Evolutionary conservation across 108 stramenopile species (phyloP), one percentile per base, ranked within the genome.

Genomic region (Nannochloropsis oceanica): DNA sequence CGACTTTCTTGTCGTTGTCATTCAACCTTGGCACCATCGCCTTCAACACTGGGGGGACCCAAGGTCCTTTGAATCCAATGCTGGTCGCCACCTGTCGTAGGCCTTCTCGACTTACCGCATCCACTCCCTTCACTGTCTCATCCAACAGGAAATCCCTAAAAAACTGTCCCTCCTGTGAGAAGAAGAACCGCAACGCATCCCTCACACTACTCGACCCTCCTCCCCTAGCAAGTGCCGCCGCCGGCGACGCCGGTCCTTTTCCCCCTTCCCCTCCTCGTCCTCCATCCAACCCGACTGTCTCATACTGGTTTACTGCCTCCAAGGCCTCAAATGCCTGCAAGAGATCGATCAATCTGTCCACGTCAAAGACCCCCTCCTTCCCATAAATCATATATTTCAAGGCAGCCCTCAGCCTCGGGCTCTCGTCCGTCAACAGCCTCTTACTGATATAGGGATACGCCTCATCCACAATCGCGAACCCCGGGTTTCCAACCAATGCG

Each of bases 331-430:
- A 81, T 50, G 95, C 96, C 84, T 95, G 94, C 46, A 97, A 86
- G 81, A 97, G 84, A 84, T 97, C 96, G 87, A 97, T 97, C 46
- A 97, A 42, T 14, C 94, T 93, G 84, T 97, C 96, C 24, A 95
- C 96, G 91, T 96, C 95, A 87, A 97, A 97, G 2, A 91, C 84
- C 26, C 93, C 93, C 85, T 94, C 93, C 83, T 93, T 88, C 14
- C 96, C 96, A 88, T 97, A 97, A 5, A 97, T 94, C 95, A 97
- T 96, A 90, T 97, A 97, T 22, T 95, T 90, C 44, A 97, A 80
- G 27, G 95, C 94, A 14, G 93, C 94, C 43, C 93, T 91, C 12
- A 96, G 88, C 42, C 95, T 90, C 11, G 95, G 95, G 50, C 93
- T 94, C 43, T 93, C 83, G 81, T 96, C 96, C 26, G 95, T 96